A percentile compares a stretch with the other conserved stretches of the same genome.
Evolutionary conservation across 345 rosid genomes (phyloP).

Genomic region (Hypericum androsaemum): DNA sequence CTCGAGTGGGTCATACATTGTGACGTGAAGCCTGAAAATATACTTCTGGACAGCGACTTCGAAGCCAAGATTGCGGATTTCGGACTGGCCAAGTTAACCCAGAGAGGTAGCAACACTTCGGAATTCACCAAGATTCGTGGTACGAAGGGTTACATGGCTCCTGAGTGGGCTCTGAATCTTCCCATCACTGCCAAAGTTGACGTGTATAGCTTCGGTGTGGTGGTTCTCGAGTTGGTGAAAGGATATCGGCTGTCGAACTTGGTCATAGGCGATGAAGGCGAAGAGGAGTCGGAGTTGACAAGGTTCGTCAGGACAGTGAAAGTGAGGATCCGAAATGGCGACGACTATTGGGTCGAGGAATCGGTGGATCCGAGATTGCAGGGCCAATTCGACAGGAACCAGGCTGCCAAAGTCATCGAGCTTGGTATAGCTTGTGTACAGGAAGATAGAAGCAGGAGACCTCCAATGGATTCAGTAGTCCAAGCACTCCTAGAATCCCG

Average conservation of each 20-base stretch:
- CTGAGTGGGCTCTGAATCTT: slow-evolving; percentile 30
- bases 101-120: slow-evolving; percentile 10
- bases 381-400: slow-evolving; percentile 20
- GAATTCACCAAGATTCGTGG: slow-evolving; percentile 26
- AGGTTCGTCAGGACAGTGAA: slow-evolving; percentile 18
- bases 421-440: slow-evolving; percentile 24
- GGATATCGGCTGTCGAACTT: slow-evolving; percentile 27
- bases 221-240: slow-evolving; percentile 34
- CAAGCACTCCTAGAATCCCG: slow-evolving; percentile 18
- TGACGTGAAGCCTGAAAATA: slow-evolving; percentile 6
- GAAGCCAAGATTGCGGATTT: slow-evolving; percentile 8
- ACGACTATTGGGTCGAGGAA: slow-evolving; percentile 22
- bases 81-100: slow-evolving; percentile 7
- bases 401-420: slow-evolving; percentile 17
- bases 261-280: slow-evolving; percentile 16
- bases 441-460: slow-evolving; percentile 30
- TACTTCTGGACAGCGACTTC: slow-evolving; percentile 5
- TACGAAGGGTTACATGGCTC: slow-evolving; percentile 35
- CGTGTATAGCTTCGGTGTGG: slow-evolving; percentile 34
- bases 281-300: slow-evolving; percentile 25
- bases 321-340: slow-evolving; percentile 16
- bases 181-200: slow-evolving; percentile 35
- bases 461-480: slow-evolving; percentile 28
- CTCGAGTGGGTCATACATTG: slow-evolving; percentile 10
- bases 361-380: slow-evolving; percentile 26